Evolutionary conservation across 306 rosid species (phyloP), one percentile per base, ranked within the genome.

Genomic region (Cucumis cinereus): DNA sequence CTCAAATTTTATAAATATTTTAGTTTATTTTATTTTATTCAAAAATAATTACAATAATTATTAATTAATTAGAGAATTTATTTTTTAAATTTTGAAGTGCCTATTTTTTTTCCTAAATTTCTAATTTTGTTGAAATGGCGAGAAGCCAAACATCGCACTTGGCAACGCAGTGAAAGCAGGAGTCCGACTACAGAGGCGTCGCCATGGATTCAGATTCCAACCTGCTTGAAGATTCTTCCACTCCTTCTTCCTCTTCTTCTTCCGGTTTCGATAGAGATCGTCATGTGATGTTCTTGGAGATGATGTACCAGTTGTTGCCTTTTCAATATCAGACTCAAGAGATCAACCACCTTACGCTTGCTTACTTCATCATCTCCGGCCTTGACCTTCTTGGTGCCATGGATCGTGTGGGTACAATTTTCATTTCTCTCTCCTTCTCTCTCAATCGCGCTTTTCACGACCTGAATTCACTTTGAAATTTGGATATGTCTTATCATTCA

Each of bases 331-430:
- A 90, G 74, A 40, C 77, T 15, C 96, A 92, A 70, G 99, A 95
- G 85, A 83, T 89, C 83, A 95, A 90, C 76, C 95, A 88, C 73
- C 93, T 92, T 84, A 95, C 99, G 58, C 92, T 92, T 70, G 98
- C 99, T 71, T 89, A 88, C 92, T 95, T 95, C 15, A 86, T 90
- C 64, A 81, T 95, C 87, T 88, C 97, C 63, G 88, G 93, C 71
- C 90, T 95, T 35, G 90, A 92, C 79, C 86, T 95, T 73, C 93
- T 90, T 78, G 81, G 75, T 52, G 52, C 90, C 53, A 86, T 90
- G 63, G 83, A 84, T 66, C 71, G 73, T n/a, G 96, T 91, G 82
- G 45, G 47, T 50, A 19, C 53, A 43, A 24, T 26, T 74, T 62
- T 35, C 61, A 2, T 26, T 19, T 54, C 9, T 26, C 3, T 40